phyloP scores from a whole-genome alignment of 192 early-diverging fungal genomes.

The Linnemannia hyalina region DNA sequence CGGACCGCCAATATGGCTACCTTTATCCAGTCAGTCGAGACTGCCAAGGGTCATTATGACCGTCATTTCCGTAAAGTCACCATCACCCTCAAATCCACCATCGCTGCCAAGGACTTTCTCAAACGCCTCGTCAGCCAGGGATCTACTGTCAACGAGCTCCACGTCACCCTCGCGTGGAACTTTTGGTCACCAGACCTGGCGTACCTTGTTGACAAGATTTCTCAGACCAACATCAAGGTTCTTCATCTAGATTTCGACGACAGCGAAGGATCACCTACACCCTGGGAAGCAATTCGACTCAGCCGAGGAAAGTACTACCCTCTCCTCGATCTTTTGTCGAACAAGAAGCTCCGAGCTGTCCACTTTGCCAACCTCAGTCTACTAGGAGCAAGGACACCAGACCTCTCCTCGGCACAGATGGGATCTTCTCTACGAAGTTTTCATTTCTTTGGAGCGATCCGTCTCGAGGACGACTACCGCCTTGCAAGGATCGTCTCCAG shows the following conservation, averaged over 20 bases:
- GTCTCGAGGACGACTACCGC: not conserved
- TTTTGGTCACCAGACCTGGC: constrained; percentile 5
- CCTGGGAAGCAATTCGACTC: not conserved
- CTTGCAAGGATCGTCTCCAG: not conserved
- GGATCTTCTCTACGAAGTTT: not conserved
- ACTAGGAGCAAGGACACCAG: not conserved
- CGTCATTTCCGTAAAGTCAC: constrained; percentile 14
- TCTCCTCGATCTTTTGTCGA: constrained; percentile 5
- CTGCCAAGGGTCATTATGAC: not conserved
- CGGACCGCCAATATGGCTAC: not conserved
- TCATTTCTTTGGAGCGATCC: not conserved
- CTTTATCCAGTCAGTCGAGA: constrained; percentile 15
- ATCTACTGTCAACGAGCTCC: constrained; percentile 17
- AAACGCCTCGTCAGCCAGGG: constrained; percentile 1
- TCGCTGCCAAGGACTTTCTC: constrained; percentile 12
- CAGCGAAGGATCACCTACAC: not conserved
- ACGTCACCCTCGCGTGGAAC: not conserved
- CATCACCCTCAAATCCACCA: not conserved
- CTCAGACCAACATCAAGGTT: constrained; percentile 6
- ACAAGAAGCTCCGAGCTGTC: not conserved
- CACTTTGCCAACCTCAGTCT: not conserved
- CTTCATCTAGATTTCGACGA: constrained; percentile 9
- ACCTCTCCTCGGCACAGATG: not conserved
- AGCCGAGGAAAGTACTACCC: constrained; percentile 24
- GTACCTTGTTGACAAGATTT: not conserved